Conservation (phyloP, 2,329 filamentous ascomycete species). For the Bipolaris oryzae region DNA sequence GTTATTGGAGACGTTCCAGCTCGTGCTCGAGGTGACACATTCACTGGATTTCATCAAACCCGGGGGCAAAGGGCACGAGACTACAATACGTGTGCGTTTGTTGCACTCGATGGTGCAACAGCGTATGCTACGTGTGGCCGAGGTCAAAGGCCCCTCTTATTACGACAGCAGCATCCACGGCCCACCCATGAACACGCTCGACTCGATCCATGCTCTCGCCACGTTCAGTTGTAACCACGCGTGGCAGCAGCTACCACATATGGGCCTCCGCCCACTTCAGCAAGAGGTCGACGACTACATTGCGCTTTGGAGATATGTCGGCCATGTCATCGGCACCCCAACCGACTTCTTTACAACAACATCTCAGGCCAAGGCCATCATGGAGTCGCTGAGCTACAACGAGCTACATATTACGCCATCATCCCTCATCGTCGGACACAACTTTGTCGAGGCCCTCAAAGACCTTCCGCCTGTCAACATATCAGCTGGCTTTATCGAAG, state of each 20-base stretch:
- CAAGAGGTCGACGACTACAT: constrained; percentile 1
- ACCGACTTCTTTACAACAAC: not conserved
- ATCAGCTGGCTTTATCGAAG: constrained; percentile 1
- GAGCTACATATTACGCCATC: not conserved
- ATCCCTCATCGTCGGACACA: not conserved
- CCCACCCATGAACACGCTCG: not conserved
- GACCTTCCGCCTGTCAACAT: constrained; percentile 1
- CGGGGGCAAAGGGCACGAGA: not conserved
- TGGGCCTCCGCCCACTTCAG: not conserved
- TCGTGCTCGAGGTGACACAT: constrained; percentile 1
- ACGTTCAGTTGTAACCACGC: constrained; percentile 1
- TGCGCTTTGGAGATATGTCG: constrained; percentile 1
- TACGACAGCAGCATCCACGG: not conserved
- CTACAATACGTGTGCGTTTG: not conserved
- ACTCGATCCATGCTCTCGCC: not conserved
- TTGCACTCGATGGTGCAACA: not conserved
- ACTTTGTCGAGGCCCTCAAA: constrained; percentile 1
- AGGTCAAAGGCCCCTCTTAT: not conserved
- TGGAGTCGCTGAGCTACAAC: not conserved
- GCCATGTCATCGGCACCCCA: not conserved
- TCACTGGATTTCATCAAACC: constrained; percentile 1
- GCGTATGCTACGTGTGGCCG: not conserved
- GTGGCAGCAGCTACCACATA: not conserved
- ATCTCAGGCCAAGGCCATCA: not conserved
- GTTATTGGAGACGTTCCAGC: constrained; percentile 1